phyloP scores from a whole-genome alignment of 345 rosid species.

The Gossypium mustelinum region DNA sequence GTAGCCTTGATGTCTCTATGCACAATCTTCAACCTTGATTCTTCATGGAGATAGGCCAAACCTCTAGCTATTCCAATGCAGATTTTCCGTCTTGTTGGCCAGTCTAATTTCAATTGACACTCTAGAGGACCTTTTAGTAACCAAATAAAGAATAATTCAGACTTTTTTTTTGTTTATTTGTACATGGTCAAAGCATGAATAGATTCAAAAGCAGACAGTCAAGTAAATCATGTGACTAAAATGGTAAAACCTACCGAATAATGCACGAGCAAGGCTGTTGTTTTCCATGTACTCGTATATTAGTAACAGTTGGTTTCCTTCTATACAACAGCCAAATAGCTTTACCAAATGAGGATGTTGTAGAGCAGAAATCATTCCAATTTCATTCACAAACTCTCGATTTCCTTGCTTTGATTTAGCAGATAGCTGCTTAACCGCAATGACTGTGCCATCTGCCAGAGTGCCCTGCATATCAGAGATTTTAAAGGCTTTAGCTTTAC shows the following conservation, averaged over 20 bases:
- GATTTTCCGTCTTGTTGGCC: slow-evolving; percentile 40
- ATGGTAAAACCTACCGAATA: slow-evolving; percentile 32
- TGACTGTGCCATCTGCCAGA: slow-evolving; percentile 44
- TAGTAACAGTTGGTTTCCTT: slow-evolving; percentile 33
- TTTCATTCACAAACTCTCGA: slow-evolving; percentile 41
- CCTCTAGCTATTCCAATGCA: slow-evolving; percentile 51
- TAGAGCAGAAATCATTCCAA: slow-evolving; percentile 37
- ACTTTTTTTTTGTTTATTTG: not conserved
- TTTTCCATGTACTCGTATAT: slow-evolving; percentile 47
- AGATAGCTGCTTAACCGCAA: slow-evolving; percentile 56
- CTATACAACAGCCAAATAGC: slow-evolving; percentile 44
- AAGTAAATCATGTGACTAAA: not conserved
- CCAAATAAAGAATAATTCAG: not conserved
- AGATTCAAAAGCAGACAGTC: not conserved
- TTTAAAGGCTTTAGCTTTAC: slow-evolving; percentile 25
- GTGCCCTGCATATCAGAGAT: slow-evolving; percentile 33
- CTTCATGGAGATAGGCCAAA: slow-evolving; percentile 44
- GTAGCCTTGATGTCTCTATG: slow-evolving; percentile 53
- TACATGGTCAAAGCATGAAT: not conserved
- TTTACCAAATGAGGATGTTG: slow-evolving; percentile 43
- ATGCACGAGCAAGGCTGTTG: slow-evolving; percentile 36
- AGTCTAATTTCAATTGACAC: slow-evolving; percentile 30
- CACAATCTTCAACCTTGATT: slow-evolving; percentile 43
- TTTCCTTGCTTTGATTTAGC: slow-evolving; percentile 47
- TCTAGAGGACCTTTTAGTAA: slow-evolving; percentile 25